Base-by-base conservation (phyloP, 2,329 filamentous ascomycete genomes). In the Clonostachys chloroleuca region DNA sequence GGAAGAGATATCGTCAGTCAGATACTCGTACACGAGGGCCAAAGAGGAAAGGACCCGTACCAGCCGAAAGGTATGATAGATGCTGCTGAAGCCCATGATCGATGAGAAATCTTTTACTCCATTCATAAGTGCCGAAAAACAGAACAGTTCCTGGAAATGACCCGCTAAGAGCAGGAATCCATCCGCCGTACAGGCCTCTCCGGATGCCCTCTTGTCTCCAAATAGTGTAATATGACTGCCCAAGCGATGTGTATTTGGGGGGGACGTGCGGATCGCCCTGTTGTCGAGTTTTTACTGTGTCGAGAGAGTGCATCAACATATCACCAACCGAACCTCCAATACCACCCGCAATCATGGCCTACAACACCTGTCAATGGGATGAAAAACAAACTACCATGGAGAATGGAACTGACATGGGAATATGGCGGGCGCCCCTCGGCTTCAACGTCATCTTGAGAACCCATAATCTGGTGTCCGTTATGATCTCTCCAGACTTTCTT, bases 301-400 rank as follows among this genome's bases (percentile, higher is more conserved):
- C 94, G 61, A 99, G 80, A 42, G 92, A 97, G 72, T 99, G 94
- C 94, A 99, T 99, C 55, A 99, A 75, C 80, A 99, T 87, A 67
- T 99, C 94, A 49, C 95, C 94, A 47, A 87, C 95, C 14, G 89
- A 92, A 46, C 94, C 94, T 61, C 95, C 94, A 46, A 95, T 75
- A 50, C 92, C 94, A 61, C 94, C 94, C 34, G 94, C 94, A 60
- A 99, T 77, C 92, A 97, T 99, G 64, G 88, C 85, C 90, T 96
- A 49, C 52, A 47, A 52, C 6, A 30, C 24, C 24, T 30, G 24
- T 30, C 24, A 30, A 10, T 39, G 36, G 16, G 33, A 12, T n/a
- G 33, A 16, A 42, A 7, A 14, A 17, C 13, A 42, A 17, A 5
- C 34, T 20, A 43, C n/a, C 17, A 33, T 37, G 9, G 42, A 36